Evolutionary conservation across 805 yeast genomes (phyloP).

Genomic region (Isabelozyma heimii): DNA sequence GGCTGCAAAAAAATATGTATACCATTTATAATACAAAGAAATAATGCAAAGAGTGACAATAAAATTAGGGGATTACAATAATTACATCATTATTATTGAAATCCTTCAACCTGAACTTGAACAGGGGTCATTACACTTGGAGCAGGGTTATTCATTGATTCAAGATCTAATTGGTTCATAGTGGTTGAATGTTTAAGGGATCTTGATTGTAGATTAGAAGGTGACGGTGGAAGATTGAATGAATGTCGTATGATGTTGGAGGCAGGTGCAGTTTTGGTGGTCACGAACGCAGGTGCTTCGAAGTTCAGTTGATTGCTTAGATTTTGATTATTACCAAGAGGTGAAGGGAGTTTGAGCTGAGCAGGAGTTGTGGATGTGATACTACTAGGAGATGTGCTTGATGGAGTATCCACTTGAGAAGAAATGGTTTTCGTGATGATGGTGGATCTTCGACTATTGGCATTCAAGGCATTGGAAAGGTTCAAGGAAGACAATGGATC

Average conservation of each 20-base stretch:
- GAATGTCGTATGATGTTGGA: neutral
- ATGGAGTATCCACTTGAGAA: neutral
- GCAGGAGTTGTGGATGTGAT: constrained; percentile 1
- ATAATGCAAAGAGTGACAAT: neutral
- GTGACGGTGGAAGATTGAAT: neutral
- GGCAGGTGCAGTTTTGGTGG: neutral
- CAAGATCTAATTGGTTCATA: constrained; percentile 27
- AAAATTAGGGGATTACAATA: neutral
- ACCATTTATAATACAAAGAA: neutral
- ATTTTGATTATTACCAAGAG: constrained; percentile 12
- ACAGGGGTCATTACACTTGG: constrained; percentile 41
- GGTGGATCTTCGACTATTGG: neutral
- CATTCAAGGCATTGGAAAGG: neutral
- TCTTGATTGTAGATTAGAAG: neutral
- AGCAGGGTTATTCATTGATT: constrained; percentile 23
- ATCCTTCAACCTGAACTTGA: constrained; percentile 23
- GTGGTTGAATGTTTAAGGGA: constrained; percentile 20
- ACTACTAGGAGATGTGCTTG: constrained; percentile 3
- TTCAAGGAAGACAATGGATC: neutral
- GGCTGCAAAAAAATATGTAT: neutral
- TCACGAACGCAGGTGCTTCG: neutral
- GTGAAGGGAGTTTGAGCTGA: constrained; percentile 3
- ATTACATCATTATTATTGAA: neutral
- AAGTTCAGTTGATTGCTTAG: constrained; percentile 5
- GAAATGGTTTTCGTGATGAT: neutral